phyloP scores from a whole-genome alignment of 2,329 filamentous ascomycete species.

The Delphinella strobiligena region DNA sequence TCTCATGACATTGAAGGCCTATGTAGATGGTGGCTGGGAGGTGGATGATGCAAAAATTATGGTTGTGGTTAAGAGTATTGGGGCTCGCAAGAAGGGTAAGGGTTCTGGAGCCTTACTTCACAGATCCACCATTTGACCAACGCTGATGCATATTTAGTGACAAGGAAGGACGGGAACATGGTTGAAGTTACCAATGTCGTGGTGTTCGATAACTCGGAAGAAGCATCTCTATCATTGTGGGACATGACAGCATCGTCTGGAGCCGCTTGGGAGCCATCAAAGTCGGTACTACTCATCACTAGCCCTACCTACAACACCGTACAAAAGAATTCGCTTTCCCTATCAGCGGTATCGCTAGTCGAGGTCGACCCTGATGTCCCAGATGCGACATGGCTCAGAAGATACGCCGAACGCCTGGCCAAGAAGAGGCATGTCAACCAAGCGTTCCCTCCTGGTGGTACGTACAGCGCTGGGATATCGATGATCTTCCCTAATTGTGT shows the following conservation, averaged over 20 bases:
- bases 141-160: too few species aligned
- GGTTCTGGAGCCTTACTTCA: too few species aligned
- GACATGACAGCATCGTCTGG: constrained; percentile 31
- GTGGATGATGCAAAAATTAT: constrained; percentile 39
- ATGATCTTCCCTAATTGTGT: background rate
- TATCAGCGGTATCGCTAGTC: constrained; percentile 36
- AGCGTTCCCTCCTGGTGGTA: constrained; percentile 28
- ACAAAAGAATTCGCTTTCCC: constrained; percentile 10
- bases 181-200: constrained; percentile 37
- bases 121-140: too few species aligned
- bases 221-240: constrained; percentile 44
- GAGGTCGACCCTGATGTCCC: constrained; percentile 43
- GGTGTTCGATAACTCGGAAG: constrained; percentile 47
- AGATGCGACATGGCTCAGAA: constrained; percentile 43
- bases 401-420: constrained; percentile 34
- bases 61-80: constrained; percentile 47
- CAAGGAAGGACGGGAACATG: constrained; percentile 34
- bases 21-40: constrained; percentile 43
- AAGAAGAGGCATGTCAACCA: constrained; percentile 40
- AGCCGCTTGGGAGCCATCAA: constrained; percentile 32
- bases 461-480: background rate
- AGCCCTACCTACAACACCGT: constrained; percentile 30
- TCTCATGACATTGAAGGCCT: constrained; percentile 46
- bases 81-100: constrained; percentile 39
- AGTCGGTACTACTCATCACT: constrained; percentile 40